phyloP scores from a whole-genome alignment of 108 stramenopile genomes.

The Skeletonema grethae region DNA sequence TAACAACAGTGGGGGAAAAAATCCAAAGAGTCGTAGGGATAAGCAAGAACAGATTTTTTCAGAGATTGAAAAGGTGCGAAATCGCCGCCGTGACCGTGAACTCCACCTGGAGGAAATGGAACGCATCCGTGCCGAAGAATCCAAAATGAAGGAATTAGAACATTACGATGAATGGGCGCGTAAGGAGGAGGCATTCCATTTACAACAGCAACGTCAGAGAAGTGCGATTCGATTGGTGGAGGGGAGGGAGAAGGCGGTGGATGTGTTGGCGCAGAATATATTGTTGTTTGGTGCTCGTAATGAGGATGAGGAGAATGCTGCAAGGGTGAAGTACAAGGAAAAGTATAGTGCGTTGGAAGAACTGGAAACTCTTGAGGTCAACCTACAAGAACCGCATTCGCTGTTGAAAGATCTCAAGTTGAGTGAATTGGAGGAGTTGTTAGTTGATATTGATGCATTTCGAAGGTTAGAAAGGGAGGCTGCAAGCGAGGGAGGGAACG shows the following conservation, averaged over 20 bases:
- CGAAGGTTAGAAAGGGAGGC: slow-evolving; percentile 78
- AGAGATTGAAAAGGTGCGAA: slow-evolving; percentile 96
- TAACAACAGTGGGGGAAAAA: slow-evolving; percentile 4
- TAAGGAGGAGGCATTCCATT: slow-evolving; percentile 98
- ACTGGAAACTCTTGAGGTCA: slow-evolving; percentile 76
- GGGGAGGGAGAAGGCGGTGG: slow-evolving; percentile 93
- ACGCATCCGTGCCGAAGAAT: slow-evolving; percentile 89
- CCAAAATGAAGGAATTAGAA: slow-evolving; percentile 92
- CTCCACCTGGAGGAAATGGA: slow-evolving; percentile 93
- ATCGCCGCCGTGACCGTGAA: slow-evolving; percentile 90
- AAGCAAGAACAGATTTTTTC: slow-evolving; percentile 76
- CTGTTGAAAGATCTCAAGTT: slow-evolving; percentile 80
- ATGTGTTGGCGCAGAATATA: slow-evolving; percentile 95
- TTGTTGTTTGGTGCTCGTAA: slow-evolving; percentile 88
- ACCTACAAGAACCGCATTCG: slow-evolving; percentile 77
- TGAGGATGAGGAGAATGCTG: slow-evolving; percentile 71
- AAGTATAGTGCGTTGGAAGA: slow-evolving; percentile 85
- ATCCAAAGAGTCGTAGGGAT: slow-evolving; percentile 16
- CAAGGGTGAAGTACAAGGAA: slow-evolving; percentile 86
- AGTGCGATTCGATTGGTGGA: slow-evolving; percentile 93
- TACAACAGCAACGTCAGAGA: slow-evolving; percentile 90
- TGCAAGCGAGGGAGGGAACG: slow-evolving; percentile 21
- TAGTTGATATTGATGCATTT: slow-evolving; percentile 83
- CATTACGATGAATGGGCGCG: slow-evolving; percentile 96
- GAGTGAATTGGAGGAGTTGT: slow-evolving; percentile 82